Base-by-base conservation (phyloP, 805 yeast species). In the Candida nemodendra region DNA sequence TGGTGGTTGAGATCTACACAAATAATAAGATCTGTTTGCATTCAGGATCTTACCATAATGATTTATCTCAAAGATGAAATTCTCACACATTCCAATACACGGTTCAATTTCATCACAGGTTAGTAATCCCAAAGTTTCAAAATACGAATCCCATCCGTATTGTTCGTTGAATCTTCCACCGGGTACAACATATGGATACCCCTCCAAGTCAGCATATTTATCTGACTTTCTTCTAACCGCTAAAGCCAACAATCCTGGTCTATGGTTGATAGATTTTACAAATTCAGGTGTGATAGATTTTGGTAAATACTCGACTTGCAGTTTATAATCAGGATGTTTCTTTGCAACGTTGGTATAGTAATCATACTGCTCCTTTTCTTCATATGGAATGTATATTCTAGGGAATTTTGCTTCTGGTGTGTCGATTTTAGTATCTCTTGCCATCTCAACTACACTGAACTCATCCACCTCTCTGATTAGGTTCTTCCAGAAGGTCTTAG, bases 91-190 rank as follows among this genome's bases (percentile, higher is more conserved):
- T 0, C 95, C 95, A 50, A 81, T 71, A 7, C 96, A 91, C 23
- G 90, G 70, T 27, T 81, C 84, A 15, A 79, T 61, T 34, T 78
- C 71, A 27, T 73, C 76, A 54, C 84, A 84, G 18, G 76, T 72
- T 18, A 93, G 59, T 28, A 93, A 69, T 1, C 98, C 99, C 17
- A 89, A 62, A 0, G 93, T 77, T 57, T 83, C 89, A 83, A 93
- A 85, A 57, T 93, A 91, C 2, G 96, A 88, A 61, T 91, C 99
- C 99, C 99, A 91, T 12, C 98, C 99, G 56, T 93, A 91, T 41
- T 89, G 74, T 64, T 91, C 99, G 65, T 93, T 93, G 64, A 91
- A 91, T 47, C 99, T 71, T 16, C 99, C 98, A 13, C 99, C 99
- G 1, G 99, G 99, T 17, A 91, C 98, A 13, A 87, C 84, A 61